Evolutionary conservation across 2,329 filamentous ascomycete genomes (phyloP).

Genomic region (Claviceps monticola): DNA sequence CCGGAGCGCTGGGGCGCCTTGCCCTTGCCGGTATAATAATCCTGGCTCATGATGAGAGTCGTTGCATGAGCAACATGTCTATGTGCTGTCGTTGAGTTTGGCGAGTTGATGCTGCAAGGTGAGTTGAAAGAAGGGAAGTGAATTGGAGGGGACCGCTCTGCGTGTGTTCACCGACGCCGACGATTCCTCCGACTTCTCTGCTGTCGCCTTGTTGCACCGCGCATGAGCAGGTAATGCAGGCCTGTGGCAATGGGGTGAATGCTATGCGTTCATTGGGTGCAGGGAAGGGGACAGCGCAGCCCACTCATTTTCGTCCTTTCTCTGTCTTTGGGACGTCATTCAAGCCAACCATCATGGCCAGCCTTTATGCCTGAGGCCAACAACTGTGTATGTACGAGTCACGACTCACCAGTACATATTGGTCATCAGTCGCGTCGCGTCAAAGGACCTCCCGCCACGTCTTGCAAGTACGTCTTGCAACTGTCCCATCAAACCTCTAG

Average conservation of each 20-base stretch:
- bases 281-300: neutral
- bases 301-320: neutral
- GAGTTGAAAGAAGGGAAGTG: neutral
- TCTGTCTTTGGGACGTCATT: too few species aligned
- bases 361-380: too few species aligned
- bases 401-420: too few species aligned
- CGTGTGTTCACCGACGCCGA: neutral
- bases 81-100: conserved; percentile 1
- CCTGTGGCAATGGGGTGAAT: neutral
- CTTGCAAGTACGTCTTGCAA: too few species aligned
- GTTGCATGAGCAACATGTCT: conserved; percentile 22
- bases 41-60: conserved; percentile 41
- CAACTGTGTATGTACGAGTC: too few species aligned
- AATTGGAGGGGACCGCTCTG: too few species aligned
- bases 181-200: neutral
- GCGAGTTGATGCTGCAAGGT: neutral
- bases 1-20: conserved; percentile 27
- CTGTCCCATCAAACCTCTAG: too few species aligned
- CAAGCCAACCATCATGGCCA: too few species aligned
- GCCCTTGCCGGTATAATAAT: conserved; percentile 42
- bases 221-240: neutral
- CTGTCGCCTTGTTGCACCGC: neutral
- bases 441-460: too few species aligned
- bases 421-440: too few species aligned
- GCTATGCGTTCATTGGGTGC: neutral